Conservation (phyloP, 129 eudicot genomes). For the Sambucus nigra region DNA sequence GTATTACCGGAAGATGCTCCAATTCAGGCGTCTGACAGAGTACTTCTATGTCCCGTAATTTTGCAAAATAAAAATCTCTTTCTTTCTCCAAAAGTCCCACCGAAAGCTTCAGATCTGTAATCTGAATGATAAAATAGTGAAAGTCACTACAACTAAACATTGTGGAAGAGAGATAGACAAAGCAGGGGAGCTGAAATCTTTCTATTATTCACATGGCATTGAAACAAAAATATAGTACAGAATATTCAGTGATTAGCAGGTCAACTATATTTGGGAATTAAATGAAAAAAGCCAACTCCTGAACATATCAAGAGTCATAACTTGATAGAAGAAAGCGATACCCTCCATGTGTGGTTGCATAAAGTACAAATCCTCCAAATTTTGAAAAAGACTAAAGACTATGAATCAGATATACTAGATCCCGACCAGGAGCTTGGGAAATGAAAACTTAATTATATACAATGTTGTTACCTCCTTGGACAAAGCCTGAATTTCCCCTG, state of each 20-base stretch:
- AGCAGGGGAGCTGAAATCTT: too few species aligned
- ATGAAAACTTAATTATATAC: not conserved
- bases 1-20: constrained; percentile 60
- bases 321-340: too few species aligned
- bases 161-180: not conserved
- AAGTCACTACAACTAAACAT: not conserved
- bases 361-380: not conserved
- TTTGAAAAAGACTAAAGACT: not conserved
- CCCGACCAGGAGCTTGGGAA: too few species aligned
- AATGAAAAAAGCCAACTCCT: too few species aligned
- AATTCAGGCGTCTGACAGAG: constrained; percentile 74
- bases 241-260: too few species aligned
- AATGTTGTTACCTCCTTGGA: constrained; percentile 48
- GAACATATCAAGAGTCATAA: too few species aligned
- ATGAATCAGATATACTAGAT: not conserved
- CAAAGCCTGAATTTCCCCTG: constrained; percentile 44
- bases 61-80: constrained; percentile 81
- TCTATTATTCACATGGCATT: too few species aligned
- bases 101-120: constrained; percentile 73
- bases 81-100: constrained; percentile 80
- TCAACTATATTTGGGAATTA: too few species aligned
- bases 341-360: too few species aligned
- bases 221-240: too few species aligned
- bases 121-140: constrained; percentile 27
- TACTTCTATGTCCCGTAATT: constrained; percentile 73